A percentile compares a stretch with the other conserved stretches of the same genome.
Evolutionary conservation across 305 asterid species (phyloP).

Genomic region (Nicotiana rustica): DNA sequence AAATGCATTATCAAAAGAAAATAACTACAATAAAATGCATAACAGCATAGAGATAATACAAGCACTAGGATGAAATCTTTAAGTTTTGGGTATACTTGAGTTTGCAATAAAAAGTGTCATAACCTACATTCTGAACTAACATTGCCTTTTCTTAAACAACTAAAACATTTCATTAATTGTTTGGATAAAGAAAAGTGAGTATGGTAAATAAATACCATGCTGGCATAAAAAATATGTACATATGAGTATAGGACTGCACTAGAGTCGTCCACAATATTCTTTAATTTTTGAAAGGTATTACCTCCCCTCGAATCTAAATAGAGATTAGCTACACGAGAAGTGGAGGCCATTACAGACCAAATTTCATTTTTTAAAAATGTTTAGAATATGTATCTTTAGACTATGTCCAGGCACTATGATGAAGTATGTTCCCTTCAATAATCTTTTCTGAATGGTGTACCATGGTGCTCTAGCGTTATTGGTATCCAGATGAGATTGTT

Average conservation of each 20-base stretch:
- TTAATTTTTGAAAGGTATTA: slow-evolving; percentile 4
- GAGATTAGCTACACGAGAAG: not conserved
- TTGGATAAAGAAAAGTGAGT: not conserved
- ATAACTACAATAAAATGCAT: slow-evolving; percentile 12
- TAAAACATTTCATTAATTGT: not conserved
- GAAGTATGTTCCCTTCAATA: slow-evolving; percentile 2
- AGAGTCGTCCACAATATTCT: slow-evolving; percentile 6
- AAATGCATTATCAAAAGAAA: no score
- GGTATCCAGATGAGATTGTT: slow-evolving; percentile 9
- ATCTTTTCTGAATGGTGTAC: not conserved
- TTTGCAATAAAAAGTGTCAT: not conserved
- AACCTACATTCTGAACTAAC: not conserved
- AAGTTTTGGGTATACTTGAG: not conserved
- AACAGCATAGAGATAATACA: slow-evolving; percentile 26
- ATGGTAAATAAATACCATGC: not conserved
- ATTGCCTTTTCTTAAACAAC: not conserved
- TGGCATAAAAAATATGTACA: not conserved
- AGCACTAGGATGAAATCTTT: slow-evolving; percentile 10
- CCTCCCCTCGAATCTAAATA: slow-evolving; percentile 4
- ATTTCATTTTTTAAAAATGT: not conserved
- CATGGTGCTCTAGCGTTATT: not conserved
- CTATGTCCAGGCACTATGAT: slow-evolving; percentile 27
- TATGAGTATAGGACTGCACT: slow-evolving; percentile 20
- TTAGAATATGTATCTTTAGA: not conserved
- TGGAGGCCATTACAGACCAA: not conserved